These are phyloP conservation scores for Byssochlamys sp. DNA, from an alignment of 2,329 filamentous ascomycete species.

Conservation along the genomic window DNA sequence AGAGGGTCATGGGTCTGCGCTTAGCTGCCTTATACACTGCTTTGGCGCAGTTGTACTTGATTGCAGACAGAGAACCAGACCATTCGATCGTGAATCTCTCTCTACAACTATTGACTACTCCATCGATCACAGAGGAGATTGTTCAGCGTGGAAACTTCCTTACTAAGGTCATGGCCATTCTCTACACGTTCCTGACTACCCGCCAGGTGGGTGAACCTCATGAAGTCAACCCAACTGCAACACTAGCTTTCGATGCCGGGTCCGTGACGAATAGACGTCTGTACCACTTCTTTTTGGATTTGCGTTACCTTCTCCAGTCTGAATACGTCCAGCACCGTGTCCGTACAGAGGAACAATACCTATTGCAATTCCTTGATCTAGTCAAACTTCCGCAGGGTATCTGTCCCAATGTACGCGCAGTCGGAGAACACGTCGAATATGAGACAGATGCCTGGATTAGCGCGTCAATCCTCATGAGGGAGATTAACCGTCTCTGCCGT, in stretches of 20 bases:
- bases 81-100: constrained; percentile 98
- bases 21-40: constrained; percentile 92
- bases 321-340: constrained; percentile 79
- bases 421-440: constrained; percentile 94
- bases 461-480: constrained; percentile 82
- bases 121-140: constrained; percentile 90
- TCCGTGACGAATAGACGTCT: constrained; percentile 90
- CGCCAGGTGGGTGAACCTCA: constrained; percentile 89
- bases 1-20: constrained; percentile 81
- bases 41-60: constrained; percentile 84
- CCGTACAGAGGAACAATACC: constrained; percentile 72
- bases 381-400: constrained; percentile 96
- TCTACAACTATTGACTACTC: constrained; percentile 89
- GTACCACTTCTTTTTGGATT: constrained; percentile 94
- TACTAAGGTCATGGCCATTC: constrained; percentile 85
- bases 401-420: constrained; percentile 81
- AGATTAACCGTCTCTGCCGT: constrained; percentile 85
- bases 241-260: constrained; percentile 84
- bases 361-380: constrained; percentile 88
- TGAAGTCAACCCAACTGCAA: constrained; percentile 75
- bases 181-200: constrained; percentile 94
- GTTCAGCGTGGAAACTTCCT: constrained; percentile 92
- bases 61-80: constrained; percentile 90
- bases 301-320: constrained; percentile 82
- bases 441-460: constrained; percentile 98